Percentiles rank a stretch among this genome's conserved stretches.
phyloP scores from a whole-genome alignment of 2,329 filamentous ascomycete genomes.

The Malbranchea cinnamomea region DNA sequence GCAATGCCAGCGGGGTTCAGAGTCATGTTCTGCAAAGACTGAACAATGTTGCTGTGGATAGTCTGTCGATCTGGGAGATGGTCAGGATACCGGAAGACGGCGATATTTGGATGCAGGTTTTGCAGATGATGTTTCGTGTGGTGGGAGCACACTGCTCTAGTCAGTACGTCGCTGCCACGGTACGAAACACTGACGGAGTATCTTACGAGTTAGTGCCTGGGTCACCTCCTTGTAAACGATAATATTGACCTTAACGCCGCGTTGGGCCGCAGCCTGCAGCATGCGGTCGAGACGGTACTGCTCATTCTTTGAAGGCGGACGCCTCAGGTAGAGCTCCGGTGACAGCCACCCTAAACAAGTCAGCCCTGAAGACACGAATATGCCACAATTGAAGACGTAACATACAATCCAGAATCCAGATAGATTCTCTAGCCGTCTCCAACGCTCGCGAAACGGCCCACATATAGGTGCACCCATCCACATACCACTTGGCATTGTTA shows the following conservation, averaged over 20 bases:
- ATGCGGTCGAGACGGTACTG: constrained; percentile 77
- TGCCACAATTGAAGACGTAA: neutral
- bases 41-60: constrained; percentile 42
- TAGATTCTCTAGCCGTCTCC: constrained; percentile 79
- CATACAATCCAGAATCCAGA: constrained; percentile 90
- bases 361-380: constrained; percentile 83
- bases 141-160: constrained; percentile 41
- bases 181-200: too few species aligned
- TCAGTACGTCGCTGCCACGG: neutral
- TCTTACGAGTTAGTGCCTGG: constrained; percentile 63
- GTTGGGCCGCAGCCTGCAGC: constrained; percentile 76
- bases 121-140: constrained; percentile 94
- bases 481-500: constrained; percentile 92
- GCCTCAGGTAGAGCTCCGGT: constrained; percentile 69
- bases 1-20: constrained; percentile 41
- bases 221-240: constrained; percentile 87
- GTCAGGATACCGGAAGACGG: constrained; percentile 81
- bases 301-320: constrained; percentile 68
- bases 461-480: constrained; percentile 89
- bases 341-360: constrained; percentile 77
- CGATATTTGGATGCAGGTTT: constrained; percentile 89
- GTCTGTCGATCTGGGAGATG: constrained; percentile 62
- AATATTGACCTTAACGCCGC: constrained; percentile 86
- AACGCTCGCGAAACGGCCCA: constrained; percentile 84
- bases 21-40: constrained; percentile 41